Evolutionary conservation across 768 basidiomycete genomes (phyloP), one percentile per base, ranked within the genome.

Genomic region (Leucosporidium creatinivorum): DNA sequence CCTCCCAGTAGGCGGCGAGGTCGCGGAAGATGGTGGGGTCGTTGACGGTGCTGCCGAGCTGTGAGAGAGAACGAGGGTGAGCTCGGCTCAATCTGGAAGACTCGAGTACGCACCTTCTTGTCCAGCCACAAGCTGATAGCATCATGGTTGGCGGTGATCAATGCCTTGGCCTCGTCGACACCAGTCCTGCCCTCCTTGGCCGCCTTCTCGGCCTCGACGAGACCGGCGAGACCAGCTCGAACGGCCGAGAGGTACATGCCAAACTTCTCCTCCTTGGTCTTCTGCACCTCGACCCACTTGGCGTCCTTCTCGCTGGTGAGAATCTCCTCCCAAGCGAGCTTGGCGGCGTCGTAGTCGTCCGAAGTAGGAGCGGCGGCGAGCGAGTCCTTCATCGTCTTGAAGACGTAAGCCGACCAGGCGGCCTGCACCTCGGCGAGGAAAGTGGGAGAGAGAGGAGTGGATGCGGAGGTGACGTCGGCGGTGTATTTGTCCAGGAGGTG

Each of bases 191-290:
- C 66, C 33, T 33, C 67, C 49, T 79, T 78, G 39, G 87, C 69
- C 33, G 76, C 7, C 19, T 23, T n/a, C 49, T 61, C 30, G 26
- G 62, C 67, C 10, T 18, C 25, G 21, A 31, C 2, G 4, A 73
- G 28, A 23, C 48, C 69, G 25, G 48, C 70, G 49, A 47, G 39
- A 56, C 58, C 75, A 59, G 28, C 80, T 86, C 76, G 89, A 73
- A 94, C 85, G 66, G 88, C 84, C 49, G 84, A 80, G 74, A 91
- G 84, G 79, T 93, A 81, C 90, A 97, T 89, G 61, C 87, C 86
- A 75, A 93, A 93, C 79, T 94, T 97, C 80, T 94, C 93, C 69
- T 96, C 88, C 75, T 85, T 83, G 76, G 82, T 85, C 76, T 88
- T 77, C 73, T 87, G 86, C 67, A 86, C 86, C 61, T 83, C 81